phyloP scores from a whole-genome alignment of 495 filamentous ascomycete genomes.

The Jackrogersella minutella region DNA sequence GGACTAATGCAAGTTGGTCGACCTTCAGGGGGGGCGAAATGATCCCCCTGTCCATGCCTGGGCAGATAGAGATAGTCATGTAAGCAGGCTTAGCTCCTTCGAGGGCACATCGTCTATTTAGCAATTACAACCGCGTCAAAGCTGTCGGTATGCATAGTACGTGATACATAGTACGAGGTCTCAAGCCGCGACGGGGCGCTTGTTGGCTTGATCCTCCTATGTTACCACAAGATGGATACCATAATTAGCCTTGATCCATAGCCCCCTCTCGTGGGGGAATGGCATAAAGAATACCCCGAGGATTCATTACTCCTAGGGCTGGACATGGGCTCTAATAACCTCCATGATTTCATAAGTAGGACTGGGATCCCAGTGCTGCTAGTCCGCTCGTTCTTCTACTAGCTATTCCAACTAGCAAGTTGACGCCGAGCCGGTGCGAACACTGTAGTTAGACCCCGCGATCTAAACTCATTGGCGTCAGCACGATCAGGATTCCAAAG shows the following conservation, averaged over 20 bases:
- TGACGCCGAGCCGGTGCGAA: slow-evolving; percentile 20
- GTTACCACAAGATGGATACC: slow-evolving; percentile 11
- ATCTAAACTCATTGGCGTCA: slow-evolving; percentile 9
- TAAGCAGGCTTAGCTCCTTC: slow-evolving; percentile 16
- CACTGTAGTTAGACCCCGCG: slow-evolving; percentile 19
- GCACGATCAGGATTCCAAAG: slow-evolving; percentile 3
- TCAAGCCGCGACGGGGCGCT: slow-evolving; percentile 6
- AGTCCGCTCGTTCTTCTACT: not conserved
- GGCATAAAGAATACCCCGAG: not conserved
- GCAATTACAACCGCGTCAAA: slow-evolving; percentile 8
- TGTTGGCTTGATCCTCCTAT: slow-evolving; percentile 26
- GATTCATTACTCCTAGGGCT: slow-evolving; percentile 14
- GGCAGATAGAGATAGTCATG: slow-evolving; percentile 15
- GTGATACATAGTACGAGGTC: not conserved
- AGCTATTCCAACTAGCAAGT: slow-evolving; percentile 27
- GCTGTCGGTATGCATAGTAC: slow-evolving; percentile 1
- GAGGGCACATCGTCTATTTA: slow-evolving; percentile 17
- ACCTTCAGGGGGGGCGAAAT: slow-evolving; percentile 12
- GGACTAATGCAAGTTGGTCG: slow-evolving; percentile 8
- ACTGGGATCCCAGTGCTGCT: slow-evolving; percentile 9
- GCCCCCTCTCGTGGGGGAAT: slow-evolving; percentile 9
- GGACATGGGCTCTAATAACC: not conserved
- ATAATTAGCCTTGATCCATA: not conserved
- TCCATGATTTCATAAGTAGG: slow-evolving; percentile 11
- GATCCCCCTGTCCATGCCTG: slow-evolving; percentile 10